Base-by-base conservation (phyloP, 371 early-diverging fungal species). In the Mortierella polycephala region DNA sequence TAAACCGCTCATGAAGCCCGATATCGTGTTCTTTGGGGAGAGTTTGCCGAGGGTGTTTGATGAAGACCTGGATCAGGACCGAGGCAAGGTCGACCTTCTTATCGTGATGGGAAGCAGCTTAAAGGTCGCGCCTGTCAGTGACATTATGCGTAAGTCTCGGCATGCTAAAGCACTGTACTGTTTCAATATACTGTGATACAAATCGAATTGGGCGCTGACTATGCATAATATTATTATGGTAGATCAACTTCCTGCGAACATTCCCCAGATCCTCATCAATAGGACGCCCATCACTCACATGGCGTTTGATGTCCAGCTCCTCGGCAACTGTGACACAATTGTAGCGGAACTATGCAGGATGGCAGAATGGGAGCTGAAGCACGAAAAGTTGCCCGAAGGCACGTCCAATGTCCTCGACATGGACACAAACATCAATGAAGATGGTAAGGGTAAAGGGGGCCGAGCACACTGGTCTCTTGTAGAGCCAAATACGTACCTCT, bases 1-100 rank as follows among this genome's bases (percentile, higher is more conserved):
- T 9, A 62, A 51, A 80, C 10, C 81, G 37, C 65, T 74, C 13
- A 77, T 83, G 74, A 83, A 83, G 47, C 84, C 83, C 0, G 96
- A 96, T 63, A 98, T 98, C 58, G 92, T 94, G 9, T 98, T 98
- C 74, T 98, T 98, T 83, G 97, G 96, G 40, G 98, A 98, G 71
- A 89, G 92, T 72, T 84, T 97, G 18, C 94, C 96, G 0, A 84
- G 87, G 12, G 88, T 85, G 57, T 96, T 96, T 66, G 92, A 96
- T 66, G 83, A 88, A 21, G 68, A 79, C 10, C 86, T 96, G 30
- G 85, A 86, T 0, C 69, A 79, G 10, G 98, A 98, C 81, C 85
- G 87, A 10, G 86, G 88, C 20, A 71, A 91, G 37, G 92, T 91
- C 16, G 98, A 98, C 81, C 73, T 98, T 40, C 75, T 98, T 20